Evolutionary conservation across 768 basidiomycete species (phyloP), one percentile per base, ranked within the genome.

Genomic region (Psilocybe tampanensis): DNA sequence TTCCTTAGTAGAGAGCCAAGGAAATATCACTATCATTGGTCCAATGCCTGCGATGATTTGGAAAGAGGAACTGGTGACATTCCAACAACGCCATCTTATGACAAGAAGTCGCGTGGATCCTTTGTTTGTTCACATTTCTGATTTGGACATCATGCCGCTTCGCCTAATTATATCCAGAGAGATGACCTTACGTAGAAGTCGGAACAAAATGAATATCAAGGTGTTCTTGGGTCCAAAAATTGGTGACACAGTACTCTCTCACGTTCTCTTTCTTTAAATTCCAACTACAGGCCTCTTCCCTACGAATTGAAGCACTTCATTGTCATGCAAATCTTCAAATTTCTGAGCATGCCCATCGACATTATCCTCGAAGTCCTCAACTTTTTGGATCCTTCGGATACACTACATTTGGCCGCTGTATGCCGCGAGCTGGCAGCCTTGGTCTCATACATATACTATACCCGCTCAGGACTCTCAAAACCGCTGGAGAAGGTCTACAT

Each of bases 1-100:
- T 13, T 24, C 18, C 41, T 44, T n/a, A 51, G 41, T 8, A 45
- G 44, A 47, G 17, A 48, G 7, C 59, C 51, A 17, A 47, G 12
- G 8, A 55, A 48, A 13, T 57, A 52, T 36, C 60, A 60, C 42
- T 60, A 41, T 19, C 60, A 60, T 26, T 60, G 60, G 60, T 56
- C 60, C 3, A 60, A 44, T 26, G 54, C 59, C 6, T 32, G 42
- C 22, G 51, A 47, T 21, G 54, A 60, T 45, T 52, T 47, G 45
- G 48, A 51, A 23, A 47, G 45, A 44, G 41, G 18, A 3, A 55
- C 43, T 12, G 18, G 44, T 26, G 32, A 41, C 21, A 32, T 43
- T 36, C 58, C 32, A 19, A 51, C 24, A 7, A 42, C n/a, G 8
- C 53, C 47, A 29, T 41, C 8, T 42, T 51, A 42, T 33, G 39